Evolutionary conservation across 106 monocot species (phyloP), one percentile per base, ranked within the genome.

Genomic region (Alisma plantagoaquatica): DNA sequence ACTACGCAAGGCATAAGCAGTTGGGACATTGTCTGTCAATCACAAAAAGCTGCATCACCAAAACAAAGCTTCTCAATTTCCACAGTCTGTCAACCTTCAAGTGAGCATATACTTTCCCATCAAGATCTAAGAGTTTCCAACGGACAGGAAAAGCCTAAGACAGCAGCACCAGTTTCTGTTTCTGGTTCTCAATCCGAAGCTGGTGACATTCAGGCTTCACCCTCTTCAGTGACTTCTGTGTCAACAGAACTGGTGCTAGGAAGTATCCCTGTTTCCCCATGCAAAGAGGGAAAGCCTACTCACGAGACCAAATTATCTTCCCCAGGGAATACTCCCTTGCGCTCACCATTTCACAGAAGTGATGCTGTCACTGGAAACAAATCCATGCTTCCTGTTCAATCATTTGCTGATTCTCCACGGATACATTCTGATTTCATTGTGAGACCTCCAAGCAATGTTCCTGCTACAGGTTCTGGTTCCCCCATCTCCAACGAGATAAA

Each of bases 161-260:
- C 16, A 61, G 60, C 46, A 27, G 46, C 22, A 18, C 33, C 62
- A 38, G 35, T 20, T 22, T 62, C 61, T 56, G 51, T 19, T 14
- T 68, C 59, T 45, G 27, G 23, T 49, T 29, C 31, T 27, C 45
- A 20, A 33, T 65, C 72, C 24, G 65, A 60, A 38, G 27, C 35
- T 25, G 62, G 26, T 23, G 75, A 46, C 21, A 69, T 63, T 17
- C 63, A 42, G 53, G 64, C 51, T 58, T 85, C 79, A 24, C 78
- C 75, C 54, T 62, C 68, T 28, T 82, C 78, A 31, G 62, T 33
- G 3, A 23, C 33, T 1, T 72, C 89, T 44, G 81, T 98, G 15
- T 72, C 70, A 14, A 94, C 94, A 41, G 94, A 94, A 70, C 66
- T 94, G 71, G 72, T 66, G 17, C 57, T 94, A 27, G 87, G 70